These are phyloP conservation scores for Colletotrichum sp. DNA, from an alignment of 2,329 filamentous ascomycete genomes.

Conservation along the genomic window DNA sequence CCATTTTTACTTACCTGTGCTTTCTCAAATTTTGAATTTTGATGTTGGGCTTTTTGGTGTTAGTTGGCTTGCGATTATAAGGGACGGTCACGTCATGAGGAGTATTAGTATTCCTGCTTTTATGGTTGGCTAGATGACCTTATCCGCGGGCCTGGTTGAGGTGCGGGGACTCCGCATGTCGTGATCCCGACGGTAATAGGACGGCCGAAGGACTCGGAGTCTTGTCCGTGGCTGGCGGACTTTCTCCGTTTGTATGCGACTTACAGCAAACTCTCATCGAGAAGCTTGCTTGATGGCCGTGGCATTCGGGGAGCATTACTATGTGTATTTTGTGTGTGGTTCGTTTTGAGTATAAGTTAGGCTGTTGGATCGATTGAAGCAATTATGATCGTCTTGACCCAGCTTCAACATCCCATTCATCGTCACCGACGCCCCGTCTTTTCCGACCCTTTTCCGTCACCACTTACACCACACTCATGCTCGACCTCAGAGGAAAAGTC, in stretches of 20 bases:
- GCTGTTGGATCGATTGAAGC: background rate
- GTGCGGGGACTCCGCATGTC: constrained; percentile 19
- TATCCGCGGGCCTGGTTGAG: background rate
- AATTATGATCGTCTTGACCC: background rate
- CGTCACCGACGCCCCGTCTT: background rate
- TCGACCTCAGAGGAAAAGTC: constrained; percentile 46
- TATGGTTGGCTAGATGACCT: constrained; percentile 7
- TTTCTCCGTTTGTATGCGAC: background rate
- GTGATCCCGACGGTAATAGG: constrained; percentile 14
- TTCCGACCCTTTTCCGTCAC: background rate
- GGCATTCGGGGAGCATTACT: background rate
- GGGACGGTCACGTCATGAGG: background rate
- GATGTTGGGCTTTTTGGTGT: background rate
- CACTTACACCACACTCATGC: constrained; percentile 12
- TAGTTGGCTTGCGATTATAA: background rate
- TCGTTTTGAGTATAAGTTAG: background rate
- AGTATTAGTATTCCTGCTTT: constrained; percentile 1
- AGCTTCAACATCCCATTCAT: background rate
- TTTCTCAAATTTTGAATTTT: background rate
- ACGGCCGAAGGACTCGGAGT: background rate
- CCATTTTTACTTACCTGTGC: background rate
- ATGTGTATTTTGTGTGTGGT: background rate
- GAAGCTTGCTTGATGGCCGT: background rate
- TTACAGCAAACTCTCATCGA: background rate
- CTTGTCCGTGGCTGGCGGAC: background rate